Base-by-base conservation (phyloP, 345 rosid genomes). In the Cochlearia excelsa region DNA sequence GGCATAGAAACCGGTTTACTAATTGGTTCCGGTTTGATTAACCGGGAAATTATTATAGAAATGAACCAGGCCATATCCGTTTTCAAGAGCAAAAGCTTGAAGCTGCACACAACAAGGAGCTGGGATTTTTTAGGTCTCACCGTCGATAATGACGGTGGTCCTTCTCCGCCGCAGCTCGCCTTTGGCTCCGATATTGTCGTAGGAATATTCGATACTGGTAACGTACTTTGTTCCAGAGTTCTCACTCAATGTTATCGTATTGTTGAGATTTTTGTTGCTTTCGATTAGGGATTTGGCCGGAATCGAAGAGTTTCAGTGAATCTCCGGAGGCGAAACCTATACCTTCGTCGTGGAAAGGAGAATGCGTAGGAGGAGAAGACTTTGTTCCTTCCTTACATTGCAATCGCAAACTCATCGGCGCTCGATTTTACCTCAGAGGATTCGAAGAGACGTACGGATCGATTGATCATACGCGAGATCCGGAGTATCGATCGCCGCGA, bases 91-190 rank as follows among this genome's bases (percentile, higher is more conserved):
- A 74, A 46, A 49, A 67, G 58, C 45, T 62, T 78, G 59, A 68
- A 81, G 72, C 59, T 81, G 73, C 83, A 78, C 59, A 85, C 88
- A 6, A 81, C 93, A 39, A 85, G 88, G 74, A 82, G 88, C 67
- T 85, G 88, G 88, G 86, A 85, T 64, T 85, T 82, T 74, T 66
- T 85, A 75, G 88, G 81, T 56, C 84, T 85, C 59, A 65, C 73
- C 50, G 46, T 43, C 5, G 58, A 42, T 43, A 26, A n/a, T 31
- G 9, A 31, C 26, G 38, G 46, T 51, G 38, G 9, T 50, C 34
- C 6, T 4, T 30, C 70, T 60, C 76, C 84, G 37, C 43, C 65
- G 57, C 84, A 78, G 67, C 67, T 74, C 28, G 66, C 69, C 46
- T 79, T 61, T 59, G 82, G 87, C 0, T 68, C 58, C 27, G 76